Conservation (phyloP, 106 monocot genomes). For the Apostasia ramifera region DNA sequence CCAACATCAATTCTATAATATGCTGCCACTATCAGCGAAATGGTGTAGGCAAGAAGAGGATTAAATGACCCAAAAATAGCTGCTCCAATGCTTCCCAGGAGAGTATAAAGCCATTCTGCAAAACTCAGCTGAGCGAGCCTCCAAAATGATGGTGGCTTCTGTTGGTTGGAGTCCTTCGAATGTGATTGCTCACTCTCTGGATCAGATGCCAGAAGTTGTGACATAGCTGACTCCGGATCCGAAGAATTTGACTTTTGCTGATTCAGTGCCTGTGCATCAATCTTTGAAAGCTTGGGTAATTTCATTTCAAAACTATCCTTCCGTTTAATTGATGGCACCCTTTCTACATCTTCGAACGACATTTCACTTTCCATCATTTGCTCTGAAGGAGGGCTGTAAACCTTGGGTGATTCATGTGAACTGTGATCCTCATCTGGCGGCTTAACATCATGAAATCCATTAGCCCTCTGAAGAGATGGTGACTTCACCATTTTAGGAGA, state of each 20-base stretch:
- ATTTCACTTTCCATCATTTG: constrained; percentile 60
- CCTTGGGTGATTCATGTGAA: constrained; percentile 72
- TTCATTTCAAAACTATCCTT: constrained; percentile 93
- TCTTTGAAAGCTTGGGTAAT: constrained; percentile 86
- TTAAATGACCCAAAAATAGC: constrained; percentile 99
- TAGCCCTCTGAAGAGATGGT: constrained; percentile 74
- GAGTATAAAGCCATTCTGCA: constrained; percentile 97
- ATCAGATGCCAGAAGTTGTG: constrained; percentile 92
- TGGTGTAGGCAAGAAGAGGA: constrained; percentile 86
- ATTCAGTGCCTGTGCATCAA: constrained; percentile 66
- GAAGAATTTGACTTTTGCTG: constrained; percentile 67
- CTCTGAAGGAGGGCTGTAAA: constrained; percentile 64
- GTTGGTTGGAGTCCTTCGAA: constrained; percentile 42
- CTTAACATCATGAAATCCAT: constrained; percentile 45
- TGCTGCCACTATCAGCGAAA: constrained; percentile 77
- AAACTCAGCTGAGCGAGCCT: constrained; percentile 85
- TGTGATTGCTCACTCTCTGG: constrained; percentile 95
- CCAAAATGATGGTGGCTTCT: constrained; percentile 83
- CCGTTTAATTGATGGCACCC: constrained; percentile 75
- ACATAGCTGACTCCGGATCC: constrained; percentile 93
- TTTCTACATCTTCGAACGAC: constrained; percentile 40
- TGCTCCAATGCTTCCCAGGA: constrained; percentile 88
- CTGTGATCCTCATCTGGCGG: constrained; percentile 47
- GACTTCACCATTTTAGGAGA: constrained; percentile 93
- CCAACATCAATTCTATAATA: constrained; percentile 57